Evolutionary conservation across 441 rosid species (phyloP).

Genomic region (Pelargonium myrrhifolium): DNA sequence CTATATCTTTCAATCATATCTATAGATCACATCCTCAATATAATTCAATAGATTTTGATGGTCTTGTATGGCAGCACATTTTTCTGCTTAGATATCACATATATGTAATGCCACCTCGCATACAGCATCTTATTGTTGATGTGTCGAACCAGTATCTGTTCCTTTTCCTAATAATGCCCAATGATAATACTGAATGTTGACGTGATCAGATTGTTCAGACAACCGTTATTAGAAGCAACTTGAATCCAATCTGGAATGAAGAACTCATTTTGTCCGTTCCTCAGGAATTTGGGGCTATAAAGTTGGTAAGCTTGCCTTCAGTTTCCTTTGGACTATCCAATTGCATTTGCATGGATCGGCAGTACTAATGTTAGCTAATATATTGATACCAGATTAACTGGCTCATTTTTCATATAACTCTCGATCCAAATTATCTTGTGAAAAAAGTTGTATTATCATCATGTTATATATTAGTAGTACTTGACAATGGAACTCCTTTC

Average conservation of each 20-base stretch:
- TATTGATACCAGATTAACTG: too few species aligned
- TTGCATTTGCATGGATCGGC: not conserved
- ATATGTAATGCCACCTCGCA: too few species aligned
- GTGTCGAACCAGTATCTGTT: not conserved
- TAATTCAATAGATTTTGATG: not conserved
- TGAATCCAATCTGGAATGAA: constrained; percentile 91
- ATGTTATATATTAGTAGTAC: too few species aligned
- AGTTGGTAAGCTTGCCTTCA: constrained; percentile 47
- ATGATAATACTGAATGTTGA: constrained; percentile 16
- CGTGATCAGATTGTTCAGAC: constrained; percentile 63
- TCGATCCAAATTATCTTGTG: not conserved
- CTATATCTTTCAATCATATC: not conserved
- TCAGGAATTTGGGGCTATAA: constrained; percentile 56
- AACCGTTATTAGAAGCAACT: constrained; percentile 53
- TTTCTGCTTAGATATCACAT: not conserved
- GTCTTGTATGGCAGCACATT: not conserved
- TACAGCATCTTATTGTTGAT: too few species aligned
- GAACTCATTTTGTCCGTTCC: constrained; percentile 89
- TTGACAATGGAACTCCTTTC: not conserved
- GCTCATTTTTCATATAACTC: not conserved
- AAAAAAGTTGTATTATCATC: not conserved
- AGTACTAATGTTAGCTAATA: too few species aligned
- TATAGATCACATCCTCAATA: not conserved
- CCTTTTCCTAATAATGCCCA: not conserved
- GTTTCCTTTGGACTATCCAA: not conserved